phyloP scores from a whole-genome alignment of 495 filamentous ascomycete species.

The Penicillium fimorum region DNA sequence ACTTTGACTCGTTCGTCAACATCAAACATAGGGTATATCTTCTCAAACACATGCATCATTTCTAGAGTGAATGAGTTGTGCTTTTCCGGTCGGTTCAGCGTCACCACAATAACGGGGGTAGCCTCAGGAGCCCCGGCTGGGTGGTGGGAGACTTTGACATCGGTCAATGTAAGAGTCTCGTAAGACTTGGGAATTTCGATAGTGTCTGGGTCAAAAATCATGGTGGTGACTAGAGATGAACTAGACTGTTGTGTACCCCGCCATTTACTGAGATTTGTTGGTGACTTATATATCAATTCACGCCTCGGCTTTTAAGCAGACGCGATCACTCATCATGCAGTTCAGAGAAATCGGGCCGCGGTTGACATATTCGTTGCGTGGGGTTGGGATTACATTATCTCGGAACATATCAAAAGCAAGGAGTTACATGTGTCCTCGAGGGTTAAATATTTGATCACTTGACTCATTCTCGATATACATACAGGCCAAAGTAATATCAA shows the following conservation, averaged over 20 bases:
- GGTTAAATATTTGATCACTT: background rate
- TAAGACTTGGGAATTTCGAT: slow-evolving; percentile 16
- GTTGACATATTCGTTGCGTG: background rate
- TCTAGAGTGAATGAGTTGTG: slow-evolving; percentile 55
- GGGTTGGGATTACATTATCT: slow-evolving; percentile 3
- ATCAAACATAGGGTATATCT: slow-evolving; percentile 46
- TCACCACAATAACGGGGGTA: slow-evolving; percentile 50
- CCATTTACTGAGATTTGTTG: background rate
- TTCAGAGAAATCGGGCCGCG: background rate
- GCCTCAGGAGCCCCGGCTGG: slow-evolving; percentile 38
- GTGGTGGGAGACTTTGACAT: slow-evolving; percentile 50
- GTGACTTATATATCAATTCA: background rate
- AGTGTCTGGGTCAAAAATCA: background rate
- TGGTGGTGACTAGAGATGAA: background rate
- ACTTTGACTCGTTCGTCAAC: slow-evolving; percentile 50
- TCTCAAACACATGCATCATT: slow-evolving; percentile 50
- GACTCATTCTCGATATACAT: background rate
- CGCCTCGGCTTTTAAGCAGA: background rate
- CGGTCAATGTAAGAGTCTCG: slow-evolving; percentile 33
- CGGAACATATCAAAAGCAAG: background rate
- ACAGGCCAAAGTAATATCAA: background rate
- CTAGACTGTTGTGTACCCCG: background rate
- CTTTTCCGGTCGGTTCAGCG: slow-evolving; percentile 50
- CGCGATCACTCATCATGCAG: slow-evolving; percentile 1
- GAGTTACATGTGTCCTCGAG: background rate